phyloP scores from a whole-genome alignment of 345 rosid species.

The Syzygium jambos region DNA sequence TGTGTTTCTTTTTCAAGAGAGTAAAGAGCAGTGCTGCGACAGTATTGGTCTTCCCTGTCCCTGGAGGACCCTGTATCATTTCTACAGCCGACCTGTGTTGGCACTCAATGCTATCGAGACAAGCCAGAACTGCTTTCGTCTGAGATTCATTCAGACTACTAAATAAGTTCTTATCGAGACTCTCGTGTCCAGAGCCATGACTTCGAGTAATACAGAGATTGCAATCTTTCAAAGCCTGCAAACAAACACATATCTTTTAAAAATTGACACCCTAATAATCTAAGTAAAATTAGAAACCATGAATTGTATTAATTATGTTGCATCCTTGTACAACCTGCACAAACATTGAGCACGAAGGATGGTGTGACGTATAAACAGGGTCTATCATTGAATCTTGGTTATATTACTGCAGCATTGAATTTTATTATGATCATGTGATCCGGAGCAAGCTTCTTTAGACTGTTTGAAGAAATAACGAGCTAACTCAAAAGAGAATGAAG shows the following conservation, averaged over 20 bases:
- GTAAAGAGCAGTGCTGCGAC: background rate
- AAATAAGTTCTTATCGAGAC: background rate
- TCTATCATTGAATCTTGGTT: background rate
- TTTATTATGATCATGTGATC: background rate
- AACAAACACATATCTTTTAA: background rate
- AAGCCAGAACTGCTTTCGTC: background rate
- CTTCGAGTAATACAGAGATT: background rate
- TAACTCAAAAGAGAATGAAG: background rate
- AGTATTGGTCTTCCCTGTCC: conserved; percentile 16
- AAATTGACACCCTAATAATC: background rate
- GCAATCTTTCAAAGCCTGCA: conserved; percentile 1
- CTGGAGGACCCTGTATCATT: conserved; percentile 21
- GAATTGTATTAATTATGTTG: background rate
- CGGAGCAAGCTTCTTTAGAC: background rate
- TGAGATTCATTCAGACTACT: conserved; percentile 2
- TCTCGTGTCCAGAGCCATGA: background rate
- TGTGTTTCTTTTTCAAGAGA: conserved; percentile 7
- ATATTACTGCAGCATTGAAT: background rate
- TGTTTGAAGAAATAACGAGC: background rate
- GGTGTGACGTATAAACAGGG: background rate
- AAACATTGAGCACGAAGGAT: background rate
- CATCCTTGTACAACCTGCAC: background rate
- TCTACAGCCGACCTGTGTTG: background rate
- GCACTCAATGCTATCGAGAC: background rate
- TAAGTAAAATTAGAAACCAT: background rate